Base-by-base conservation (phyloP, 108 stramenopile genomes). In the Epithemia pelagica region DNA sequence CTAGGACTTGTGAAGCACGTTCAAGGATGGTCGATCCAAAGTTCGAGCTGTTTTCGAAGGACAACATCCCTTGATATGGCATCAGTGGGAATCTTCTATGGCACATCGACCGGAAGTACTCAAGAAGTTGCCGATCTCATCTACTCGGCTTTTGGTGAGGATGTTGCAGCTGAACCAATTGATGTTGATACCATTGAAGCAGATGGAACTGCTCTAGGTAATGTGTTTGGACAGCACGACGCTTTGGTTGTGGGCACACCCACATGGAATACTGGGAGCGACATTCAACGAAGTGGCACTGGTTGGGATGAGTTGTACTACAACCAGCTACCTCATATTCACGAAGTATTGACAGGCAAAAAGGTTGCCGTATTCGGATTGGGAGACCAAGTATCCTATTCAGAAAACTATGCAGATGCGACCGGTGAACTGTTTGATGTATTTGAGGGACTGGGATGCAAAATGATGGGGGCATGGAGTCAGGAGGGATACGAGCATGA, bases 221-320 rank as follows among this genome's bases (percentile, higher is more conserved):
- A 73, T 0, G 78, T 75, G 27, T 90, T 95, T 75, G 75, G 71
- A 59, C 81, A 84, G 67, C 85, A 84, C 65, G 84, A 87, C 55
- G 61, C 78, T 29, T 66, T 94, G 62, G 64, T 92, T 52, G 85
- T 88, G 1, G 86, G 84, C 0, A 87, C 83, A 2, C 83, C 85
- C 22, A 87, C 85, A 28, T 89, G 88, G 88, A 84, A 86, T 61
- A 86, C 87, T 22, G 86, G 84, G 28, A 85, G 89, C 8, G 90
- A 95, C 56, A 79, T 64, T 22, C 87, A 91, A 67, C 78, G 94
- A 27, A 80, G 78, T n/a, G 92, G 92, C 21, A 91, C 89, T 37
- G 89, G 88, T n/a, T 94, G 92, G 92, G 92, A 94, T 74, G 92
- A 91, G 69, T 72, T 94, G 24, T 94, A 94, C 66, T 91, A 91